phyloP scores from a whole-genome alignment of 129 eudicot species.

The Gnaphalium uliginosum region DNA sequence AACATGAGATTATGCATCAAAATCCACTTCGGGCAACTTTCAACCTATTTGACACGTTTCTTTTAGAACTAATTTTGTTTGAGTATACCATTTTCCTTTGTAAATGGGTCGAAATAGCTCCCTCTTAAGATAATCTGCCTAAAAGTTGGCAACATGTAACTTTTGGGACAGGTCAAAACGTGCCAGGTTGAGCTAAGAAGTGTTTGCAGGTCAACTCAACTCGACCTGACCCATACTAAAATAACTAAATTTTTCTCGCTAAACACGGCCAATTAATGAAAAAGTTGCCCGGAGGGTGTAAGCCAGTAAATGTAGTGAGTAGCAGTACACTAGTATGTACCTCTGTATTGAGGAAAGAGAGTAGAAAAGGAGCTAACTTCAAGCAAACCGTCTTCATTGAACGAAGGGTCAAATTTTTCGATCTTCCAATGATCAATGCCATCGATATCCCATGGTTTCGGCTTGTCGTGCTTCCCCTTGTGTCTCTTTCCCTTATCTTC shows the following conservation, averaged over 20 bases:
- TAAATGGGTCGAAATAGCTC: neutral
- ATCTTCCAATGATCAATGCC: constrained; percentile 74
- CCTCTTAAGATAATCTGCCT: neutral
- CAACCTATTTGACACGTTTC: neutral
- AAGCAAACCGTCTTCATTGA: constrained; percentile 72
- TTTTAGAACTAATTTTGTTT: neutral
- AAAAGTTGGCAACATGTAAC: neutral
- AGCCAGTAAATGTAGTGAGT: neutral
- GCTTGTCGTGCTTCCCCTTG: constrained; percentile 96
- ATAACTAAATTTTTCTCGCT: no score
- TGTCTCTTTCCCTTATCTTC: constrained; percentile 43
- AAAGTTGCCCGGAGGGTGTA: neutral
- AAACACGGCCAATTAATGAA: neutral
- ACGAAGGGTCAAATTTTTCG: constrained; percentile 75
- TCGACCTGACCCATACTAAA: neutral
- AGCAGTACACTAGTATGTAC: constrained; percentile 31
- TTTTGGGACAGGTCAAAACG: neutral
- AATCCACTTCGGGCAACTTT: neutral
- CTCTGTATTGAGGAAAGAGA: constrained; percentile 91
- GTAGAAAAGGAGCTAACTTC: constrained; percentile 93
- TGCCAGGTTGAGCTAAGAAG: neutral
- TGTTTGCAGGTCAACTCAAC: neutral
- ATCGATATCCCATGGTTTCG: constrained; percentile 83
- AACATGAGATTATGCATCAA: neutral
- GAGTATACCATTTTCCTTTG: neutral